A percentile compares a stretch with the other conserved stretches of the same genome.
phyloP scores from a whole-genome alignment of 192 early-diverging fungal genomes.

The Phlyctochytrium planicorne region DNA sequence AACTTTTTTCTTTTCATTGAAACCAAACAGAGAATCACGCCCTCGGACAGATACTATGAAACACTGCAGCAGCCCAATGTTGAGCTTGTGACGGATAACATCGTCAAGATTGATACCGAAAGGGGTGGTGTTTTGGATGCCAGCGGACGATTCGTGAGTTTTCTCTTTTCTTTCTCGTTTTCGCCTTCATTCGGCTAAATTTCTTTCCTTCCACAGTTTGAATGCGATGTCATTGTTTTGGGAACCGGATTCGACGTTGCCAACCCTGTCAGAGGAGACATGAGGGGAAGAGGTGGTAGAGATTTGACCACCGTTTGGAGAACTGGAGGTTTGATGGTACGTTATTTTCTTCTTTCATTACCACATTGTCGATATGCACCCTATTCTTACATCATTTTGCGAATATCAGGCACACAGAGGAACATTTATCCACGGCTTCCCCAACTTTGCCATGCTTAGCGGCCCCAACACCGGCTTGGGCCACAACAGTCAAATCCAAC shows the following conservation, averaged over 20 bases:
- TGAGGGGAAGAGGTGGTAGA: background rate
- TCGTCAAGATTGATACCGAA: slow-evolving; percentile 4
- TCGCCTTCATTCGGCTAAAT: background rate
- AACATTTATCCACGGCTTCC: slow-evolving; percentile 1
- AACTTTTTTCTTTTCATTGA: no score
- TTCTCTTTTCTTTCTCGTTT: slow-evolving; percentile 7
- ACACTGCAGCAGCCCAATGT: slow-evolving; percentile 1
- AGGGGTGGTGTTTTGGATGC: background rate
- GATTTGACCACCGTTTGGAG: background rate
- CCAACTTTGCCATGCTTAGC: background rate
- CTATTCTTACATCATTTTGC: background rate
- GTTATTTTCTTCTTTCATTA: no score
- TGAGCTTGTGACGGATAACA: slow-evolving; percentile 1
- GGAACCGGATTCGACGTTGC: slow-evolving; percentile 24
- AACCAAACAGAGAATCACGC: slow-evolving; percentile 16
- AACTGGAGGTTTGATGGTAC: no score
- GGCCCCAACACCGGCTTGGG: slow-evolving; percentile 4
- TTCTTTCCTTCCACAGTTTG: background rate
- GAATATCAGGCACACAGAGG: background rate
- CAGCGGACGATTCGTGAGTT: no score
- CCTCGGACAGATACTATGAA: slow-evolving; percentile 9
- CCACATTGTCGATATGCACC: background rate
- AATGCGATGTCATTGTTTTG: slow-evolving; percentile 18
- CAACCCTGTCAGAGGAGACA: background rate
- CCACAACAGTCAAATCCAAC: background rate